Evolutionary conservation across 306 rosid species (phyloP).

Genomic region (Gleditsia sinensis): DNA sequence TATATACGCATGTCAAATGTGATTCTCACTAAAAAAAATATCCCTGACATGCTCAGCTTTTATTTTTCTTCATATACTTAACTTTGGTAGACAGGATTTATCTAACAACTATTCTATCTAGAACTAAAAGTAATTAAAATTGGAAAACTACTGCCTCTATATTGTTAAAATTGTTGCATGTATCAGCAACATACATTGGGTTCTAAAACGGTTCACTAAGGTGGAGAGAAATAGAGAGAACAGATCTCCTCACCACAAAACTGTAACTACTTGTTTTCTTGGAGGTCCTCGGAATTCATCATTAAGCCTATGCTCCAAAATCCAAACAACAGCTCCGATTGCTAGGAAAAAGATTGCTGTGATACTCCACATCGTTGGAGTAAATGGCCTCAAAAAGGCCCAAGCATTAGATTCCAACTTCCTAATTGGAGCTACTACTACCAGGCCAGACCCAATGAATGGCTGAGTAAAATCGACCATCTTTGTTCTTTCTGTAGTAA

Average conservation of each 20-base stretch:
- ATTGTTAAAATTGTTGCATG: slow-evolving; percentile 8
- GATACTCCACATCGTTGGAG: slow-evolving; percentile 69
- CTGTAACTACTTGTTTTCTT: slow-evolving; percentile 65
- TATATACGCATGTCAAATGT: too few relatives aligned
- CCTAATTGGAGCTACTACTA: slow-evolving; percentile 76
- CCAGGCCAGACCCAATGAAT: slow-evolving; percentile 87
- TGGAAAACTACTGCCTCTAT: too few relatives aligned
- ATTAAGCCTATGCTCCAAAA: slow-evolving; percentile 89
- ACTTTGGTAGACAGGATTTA: too few relatives aligned
- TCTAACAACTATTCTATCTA: too few relatives aligned
- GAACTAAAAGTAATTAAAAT: not conserved
- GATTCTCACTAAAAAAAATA: too few relatives aligned
- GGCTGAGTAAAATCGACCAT: slow-evolving; percentile 97
- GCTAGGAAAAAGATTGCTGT: slow-evolving; percentile 74
- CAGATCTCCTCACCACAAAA: slow-evolving; percentile 64
- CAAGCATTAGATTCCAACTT: slow-evolving; percentile 62
- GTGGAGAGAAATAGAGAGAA: not conserved
- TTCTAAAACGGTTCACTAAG: not conserved
- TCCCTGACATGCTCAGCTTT: too few relatives aligned
- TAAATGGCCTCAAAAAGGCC: slow-evolving; percentile 91
- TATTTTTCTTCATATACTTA: too few relatives aligned
- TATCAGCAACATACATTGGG: slow-evolving; percentile 9
- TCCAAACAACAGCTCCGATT: slow-evolving; percentile 88
- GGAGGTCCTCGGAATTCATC: slow-evolving; percentile 98
- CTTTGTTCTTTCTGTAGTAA: slow-evolving; percentile 77